Evolutionary conservation across 164 flowering plant species (phyloP).

Genomic region (Stephania cephalantha): DNA sequence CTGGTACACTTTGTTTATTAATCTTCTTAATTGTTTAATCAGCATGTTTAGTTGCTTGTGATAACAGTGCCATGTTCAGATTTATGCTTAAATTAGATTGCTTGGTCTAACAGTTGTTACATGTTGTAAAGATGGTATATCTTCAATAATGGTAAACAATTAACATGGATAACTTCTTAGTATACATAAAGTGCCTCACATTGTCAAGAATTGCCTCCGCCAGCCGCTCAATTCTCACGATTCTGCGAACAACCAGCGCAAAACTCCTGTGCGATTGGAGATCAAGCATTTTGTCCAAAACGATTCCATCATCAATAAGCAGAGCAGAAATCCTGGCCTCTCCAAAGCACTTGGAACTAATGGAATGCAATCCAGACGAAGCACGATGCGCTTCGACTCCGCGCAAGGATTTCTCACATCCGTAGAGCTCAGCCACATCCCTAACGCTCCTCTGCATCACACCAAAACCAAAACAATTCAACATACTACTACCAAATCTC

Average conservation of each 20-base stretch:
- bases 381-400: conserved; percentile 53
- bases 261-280: conserved; percentile 60
- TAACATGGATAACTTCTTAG: too few relatives aligned
- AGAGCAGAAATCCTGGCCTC: conserved; percentile 62
- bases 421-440: conserved; percentile 76
- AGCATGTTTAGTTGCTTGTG: too few relatives aligned
- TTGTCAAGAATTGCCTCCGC: conserved; percentile 77
- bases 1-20: too few relatives aligned
- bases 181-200: conserved; percentile 27
- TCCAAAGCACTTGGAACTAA: conserved; percentile 49
- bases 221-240: conserved; percentile 66
- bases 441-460: conserved; percentile 64
- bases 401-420: conserved; percentile 46
- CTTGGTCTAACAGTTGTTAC: too few relatives aligned
- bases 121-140: too few relatives aligned
- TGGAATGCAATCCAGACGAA: conserved; percentile 43
- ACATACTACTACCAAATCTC: too few relatives aligned
- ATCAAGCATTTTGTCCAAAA: conserved; percentile 57
- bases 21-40: too few relatives aligned
- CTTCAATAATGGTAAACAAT: too few relatives aligned
- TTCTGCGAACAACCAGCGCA: conserved; percentile 56
- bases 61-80: too few relatives aligned
- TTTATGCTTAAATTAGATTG: too few relatives aligned
- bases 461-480: background rate
- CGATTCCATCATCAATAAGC: conserved; percentile 83